Evolutionary conservation across 139 green algal genomes (phyloP), one percentile per base, ranked within the genome.

Genomic region (Zygnema circumcarinatum): DNA sequence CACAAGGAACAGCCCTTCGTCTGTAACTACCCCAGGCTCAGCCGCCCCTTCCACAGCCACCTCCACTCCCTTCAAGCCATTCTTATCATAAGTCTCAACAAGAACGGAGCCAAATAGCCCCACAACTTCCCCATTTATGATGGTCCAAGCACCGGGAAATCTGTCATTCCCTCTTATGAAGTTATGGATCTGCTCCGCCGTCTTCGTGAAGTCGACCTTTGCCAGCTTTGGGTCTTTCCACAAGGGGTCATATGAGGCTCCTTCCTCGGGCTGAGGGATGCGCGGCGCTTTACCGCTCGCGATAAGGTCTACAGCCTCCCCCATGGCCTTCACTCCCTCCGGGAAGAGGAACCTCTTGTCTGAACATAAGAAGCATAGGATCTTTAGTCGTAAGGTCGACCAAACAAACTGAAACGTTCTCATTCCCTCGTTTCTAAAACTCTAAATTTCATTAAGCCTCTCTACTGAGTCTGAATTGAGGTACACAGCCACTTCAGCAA

Each of bases 91-190:
- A 16, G 79, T 20, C 62, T 38, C 33, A 38, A 82, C 20, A 33
- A 32, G n/a, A 40, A 11, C 7, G 2, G 79, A 86, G 11, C 79
- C 79, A 82, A 84, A 86, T 31, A 86, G 47, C 47, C 54, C 81
- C 29, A 39, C 38, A 67, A 84, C n/a, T 38, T 83, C 33, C 3
- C 67, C 67, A 68, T 86, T 86, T 20, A 86, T 82, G 11, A 84
- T 39, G 16, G 62, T 33, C 79, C 79, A 86, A 38, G 79, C 79
- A 22, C 79, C 79, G 16, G 47, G 79, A 38, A 21, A 20, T 21
- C 53, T 81, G 16, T 86, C 79, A 39, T 86, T 86, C n/a, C 79
- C 79, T 20, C 79, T 20, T 67, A 86, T 86, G 79, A 86, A 86
- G 79, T 86, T 82, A 68, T 86, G 79, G n/a, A 86, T 81, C 79